Evolutionary conservation across 176 grass and related monocot species (phyloP), one percentile per base, ranked within the genome.

Genomic region (Oryza glaberrima): DNA sequence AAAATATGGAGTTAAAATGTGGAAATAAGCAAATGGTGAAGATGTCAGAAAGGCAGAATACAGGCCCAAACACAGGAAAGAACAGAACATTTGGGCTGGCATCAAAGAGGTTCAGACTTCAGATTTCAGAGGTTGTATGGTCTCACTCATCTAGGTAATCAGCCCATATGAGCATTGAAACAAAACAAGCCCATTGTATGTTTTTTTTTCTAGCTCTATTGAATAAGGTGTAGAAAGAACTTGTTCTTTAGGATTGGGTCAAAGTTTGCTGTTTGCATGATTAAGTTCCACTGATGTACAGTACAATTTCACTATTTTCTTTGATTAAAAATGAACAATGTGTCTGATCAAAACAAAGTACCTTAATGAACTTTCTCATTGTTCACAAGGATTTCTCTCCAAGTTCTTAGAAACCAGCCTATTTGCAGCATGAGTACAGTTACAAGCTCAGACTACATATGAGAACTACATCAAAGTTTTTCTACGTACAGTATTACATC

Each of bases 251-350:
- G 19, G 49, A 67, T 44, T 8, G 11, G 3, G 5, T 41, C 52
- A 82, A 36, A 47, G 17, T n/a, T 58, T 58, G 54, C 54, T 58
- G 20, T 68, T 49, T 38, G 16, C 11, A 54, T 19, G 45, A 70
- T 17, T 23, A 80, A 67, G 56, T 88, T 88, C 56, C 22, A 23
- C 34, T 22, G 61, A 74, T 23, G 10, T 56, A 73, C 23, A 67
- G 9, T 48, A 43, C 30, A 15, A 70, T 28, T 26, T 40, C 68
- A 34, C n/a, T 45, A 40, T 76, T 67, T 83, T 36, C 40, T 45
- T 23, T 45, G 20, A 23, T 72, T 0, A 45, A 7, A 5, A 25
- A 46, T 5, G 70, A 72, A 72, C 19, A 72, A 23, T 14, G 2
- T 22, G 20, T 46, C 7, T 72, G 2, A 46, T 72, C 41, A 46